A percentile compares a stretch with the other conserved stretches of the same genome.
Evolutionary conservation across 2,329 filamentous ascomycete genomes (phyloP).

Genomic region (Neodidymelliopsis sp.): DNA sequence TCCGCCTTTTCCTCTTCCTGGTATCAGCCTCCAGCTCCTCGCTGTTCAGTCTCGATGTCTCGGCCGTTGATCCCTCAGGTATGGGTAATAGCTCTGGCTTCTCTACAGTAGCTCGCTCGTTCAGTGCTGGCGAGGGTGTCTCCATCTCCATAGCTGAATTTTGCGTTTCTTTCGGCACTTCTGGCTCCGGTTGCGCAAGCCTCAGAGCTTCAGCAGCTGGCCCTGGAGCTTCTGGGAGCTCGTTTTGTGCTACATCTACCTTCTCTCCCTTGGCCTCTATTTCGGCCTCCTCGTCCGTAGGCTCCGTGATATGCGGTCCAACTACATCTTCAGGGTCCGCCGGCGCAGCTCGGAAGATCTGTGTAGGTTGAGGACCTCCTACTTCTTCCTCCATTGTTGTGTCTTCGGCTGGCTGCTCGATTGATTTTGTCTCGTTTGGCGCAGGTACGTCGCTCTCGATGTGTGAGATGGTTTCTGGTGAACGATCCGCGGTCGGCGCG

Average conservation of each 20-base stretch:
- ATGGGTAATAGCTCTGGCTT: constrained; percentile 37
- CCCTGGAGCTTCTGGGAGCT: constrained; percentile 30
- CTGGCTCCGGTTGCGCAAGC: constrained; percentile 16
- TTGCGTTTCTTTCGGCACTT: constrained; percentile 3
- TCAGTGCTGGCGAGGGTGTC: constrained; percentile 30
- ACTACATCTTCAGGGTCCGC: constrained; percentile 26
- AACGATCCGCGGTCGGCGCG: constrained; percentile 25
- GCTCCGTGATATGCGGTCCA: constrained; percentile 28
- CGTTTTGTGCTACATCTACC: constrained; percentile 6
- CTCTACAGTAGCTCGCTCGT: constrained; percentile 44
- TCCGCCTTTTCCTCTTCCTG: constrained; percentile 53
- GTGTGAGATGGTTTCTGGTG: constrained; percentile 31
- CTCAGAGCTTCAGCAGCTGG: constrained; percentile 34
- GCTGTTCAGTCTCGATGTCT: constrained; percentile 44
- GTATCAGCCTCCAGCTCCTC: constrained; percentile 50
- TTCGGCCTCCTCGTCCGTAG: constrained; percentile 22
- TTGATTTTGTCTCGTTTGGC: constrained; percentile 21
- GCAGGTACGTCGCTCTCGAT: constrained; percentile 30
- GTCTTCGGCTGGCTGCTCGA: constrained; percentile 26
- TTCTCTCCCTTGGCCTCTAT: constrained; percentile 9
- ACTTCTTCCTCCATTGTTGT: constrained; percentile 26
- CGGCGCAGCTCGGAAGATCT: constrained; percentile 25
- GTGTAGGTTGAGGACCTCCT: constrained; percentile 23
- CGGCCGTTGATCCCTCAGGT: constrained; percentile 37
- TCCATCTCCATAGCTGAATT: constrained; percentile 11